These are phyloP conservation scores for Trapa incisa DNA, from an alignment of 345 rosid genomes.

Conservation along the genomic window DNA sequence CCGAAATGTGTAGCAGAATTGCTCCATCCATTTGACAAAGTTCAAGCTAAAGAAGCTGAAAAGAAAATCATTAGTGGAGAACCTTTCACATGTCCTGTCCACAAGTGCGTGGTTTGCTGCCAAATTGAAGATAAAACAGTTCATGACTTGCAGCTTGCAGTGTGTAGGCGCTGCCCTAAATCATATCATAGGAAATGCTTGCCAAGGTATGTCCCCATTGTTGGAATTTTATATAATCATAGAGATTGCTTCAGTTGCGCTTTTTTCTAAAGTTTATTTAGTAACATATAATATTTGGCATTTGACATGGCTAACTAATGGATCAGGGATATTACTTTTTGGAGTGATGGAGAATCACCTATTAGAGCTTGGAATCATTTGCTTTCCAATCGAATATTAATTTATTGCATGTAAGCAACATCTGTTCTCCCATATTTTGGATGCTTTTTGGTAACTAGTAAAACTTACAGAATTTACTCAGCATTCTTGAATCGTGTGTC, in stretches of 20 bases:
- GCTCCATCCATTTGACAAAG: constrained; percentile 26
- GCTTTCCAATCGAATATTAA: constrained; percentile 44
- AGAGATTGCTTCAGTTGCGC: constrained; percentile 4
- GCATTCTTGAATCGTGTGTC: constrained; percentile 9
- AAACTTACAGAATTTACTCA: not conserved
- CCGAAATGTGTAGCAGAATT: constrained; percentile 50
- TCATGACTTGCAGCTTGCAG: constrained; percentile 39
- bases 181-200: constrained; percentile 62
- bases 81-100: constrained; percentile 50
- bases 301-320: not conserved
- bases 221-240: not conserved
- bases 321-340: constrained; percentile 13
- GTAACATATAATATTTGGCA: not conserved
- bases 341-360: constrained; percentile 10
- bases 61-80: constrained; percentile 38
- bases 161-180: constrained; percentile 71
- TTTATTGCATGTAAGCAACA: constrained; percentile 53
- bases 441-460: not conserved
- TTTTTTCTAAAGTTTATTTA: constrained; percentile 26
- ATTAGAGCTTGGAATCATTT: constrained; percentile 50
- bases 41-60: constrained; percentile 22
- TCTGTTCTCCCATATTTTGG: not conserved
- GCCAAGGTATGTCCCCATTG: constrained; percentile 30
- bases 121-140: constrained; percentile 31
- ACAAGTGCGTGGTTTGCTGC: constrained; percentile 45